Percentiles rank a stretch among this genome's conserved stretches.
Evolutionary conservation across 345 rosid species (phyloP).

Genomic region (Dovyalis caffra): DNA sequence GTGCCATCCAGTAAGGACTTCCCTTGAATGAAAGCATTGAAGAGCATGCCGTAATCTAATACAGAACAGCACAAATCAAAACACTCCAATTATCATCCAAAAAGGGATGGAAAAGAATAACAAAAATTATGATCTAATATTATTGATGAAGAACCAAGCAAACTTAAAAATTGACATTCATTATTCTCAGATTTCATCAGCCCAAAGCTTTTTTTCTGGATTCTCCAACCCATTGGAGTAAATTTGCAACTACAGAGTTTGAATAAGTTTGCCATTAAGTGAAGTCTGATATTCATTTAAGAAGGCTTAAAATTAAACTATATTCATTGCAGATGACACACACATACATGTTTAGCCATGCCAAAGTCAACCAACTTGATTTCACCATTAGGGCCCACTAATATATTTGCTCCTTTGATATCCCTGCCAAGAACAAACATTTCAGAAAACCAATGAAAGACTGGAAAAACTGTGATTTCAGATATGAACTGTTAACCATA

Average conservation of each 20-base stretch:
- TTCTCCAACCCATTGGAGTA: no score
- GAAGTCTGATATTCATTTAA: background rate
- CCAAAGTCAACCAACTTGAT: slow-evolving; percentile 96
- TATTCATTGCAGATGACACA: slow-evolving; percentile 16
- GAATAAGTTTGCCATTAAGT: background rate
- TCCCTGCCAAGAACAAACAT: slow-evolving; percentile 53
- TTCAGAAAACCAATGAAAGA: slow-evolving; percentile 2
- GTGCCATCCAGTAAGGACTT: slow-evolving; percentile 99
- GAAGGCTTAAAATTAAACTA: slow-evolving; percentile 4
- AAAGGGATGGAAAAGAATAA: slow-evolving; percentile 4
- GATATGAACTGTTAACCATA: slow-evolving; percentile 1
- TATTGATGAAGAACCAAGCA: background rate
- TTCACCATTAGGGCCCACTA: slow-evolving; percentile 94
- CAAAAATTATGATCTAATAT: background rate
- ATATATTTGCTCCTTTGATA: slow-evolving; percentile 94
- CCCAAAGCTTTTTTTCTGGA: background rate
- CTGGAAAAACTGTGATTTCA: background rate
- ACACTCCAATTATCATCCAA: slow-evolving; percentile 8
- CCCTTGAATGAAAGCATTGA: slow-evolving; percentile 98
- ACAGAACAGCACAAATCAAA: slow-evolving; percentile 24
- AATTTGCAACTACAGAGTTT: background rate
- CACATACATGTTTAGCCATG: slow-evolving; percentile 93
- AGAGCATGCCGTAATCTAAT: slow-evolving; percentile 63
- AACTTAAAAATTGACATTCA: background rate
- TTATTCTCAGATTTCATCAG: background rate